These are phyloP conservation scores for Fusarium ramigenum DNA, from an alignment of 2,329 filamentous ascomycete species.

Conservation along the genomic window DNA sequence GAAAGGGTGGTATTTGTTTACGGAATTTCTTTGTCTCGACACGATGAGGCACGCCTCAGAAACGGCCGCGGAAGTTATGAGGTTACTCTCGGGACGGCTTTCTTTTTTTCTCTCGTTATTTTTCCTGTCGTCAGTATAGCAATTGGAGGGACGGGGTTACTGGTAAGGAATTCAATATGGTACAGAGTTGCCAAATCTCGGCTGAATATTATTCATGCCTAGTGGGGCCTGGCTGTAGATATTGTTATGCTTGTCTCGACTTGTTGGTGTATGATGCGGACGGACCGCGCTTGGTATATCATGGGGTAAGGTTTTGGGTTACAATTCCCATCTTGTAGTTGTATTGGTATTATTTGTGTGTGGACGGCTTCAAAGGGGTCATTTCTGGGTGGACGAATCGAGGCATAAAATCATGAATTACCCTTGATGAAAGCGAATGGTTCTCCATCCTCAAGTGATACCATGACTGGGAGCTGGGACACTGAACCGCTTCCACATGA, in stretches of 20 bases:
- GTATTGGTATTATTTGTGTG: conserved; percentile 26
- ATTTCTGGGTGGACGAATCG: conserved; percentile 13
- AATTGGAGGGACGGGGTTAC: neutral
- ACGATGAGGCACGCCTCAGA: conserved; percentile 8
- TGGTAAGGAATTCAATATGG: neutral
- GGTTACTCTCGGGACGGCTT: conserved; percentile 9
- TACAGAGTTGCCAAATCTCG: neutral
- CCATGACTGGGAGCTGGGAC: neutral
- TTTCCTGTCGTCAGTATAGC: conserved; percentile 12
- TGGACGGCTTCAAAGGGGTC: conserved; percentile 10
- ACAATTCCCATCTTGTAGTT: conserved; percentile 37
- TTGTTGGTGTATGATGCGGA: conserved; percentile 40
- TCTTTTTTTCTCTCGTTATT: conserved; percentile 2
- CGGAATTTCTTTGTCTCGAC: conserved; percentile 24
- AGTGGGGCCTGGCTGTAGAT: conserved; percentile 39
- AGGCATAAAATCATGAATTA: conserved; percentile 30
- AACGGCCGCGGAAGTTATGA: conserved; percentile 3
- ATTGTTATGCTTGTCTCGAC: conserved; percentile 37
- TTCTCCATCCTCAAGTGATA: neutral
- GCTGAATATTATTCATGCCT: conserved; percentile 4
- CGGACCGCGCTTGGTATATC: conserved; percentile 39
- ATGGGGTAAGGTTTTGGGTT: conserved; percentile 32
- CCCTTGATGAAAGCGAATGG: neutral
- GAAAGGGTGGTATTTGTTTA: conserved; percentile 24
- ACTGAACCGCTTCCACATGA: neutral